Evolutionary conservation across 257 asterid genomes (phyloP), one percentile per base, ranked within the genome.

Genomic region (Penstemon eatonii): DNA sequence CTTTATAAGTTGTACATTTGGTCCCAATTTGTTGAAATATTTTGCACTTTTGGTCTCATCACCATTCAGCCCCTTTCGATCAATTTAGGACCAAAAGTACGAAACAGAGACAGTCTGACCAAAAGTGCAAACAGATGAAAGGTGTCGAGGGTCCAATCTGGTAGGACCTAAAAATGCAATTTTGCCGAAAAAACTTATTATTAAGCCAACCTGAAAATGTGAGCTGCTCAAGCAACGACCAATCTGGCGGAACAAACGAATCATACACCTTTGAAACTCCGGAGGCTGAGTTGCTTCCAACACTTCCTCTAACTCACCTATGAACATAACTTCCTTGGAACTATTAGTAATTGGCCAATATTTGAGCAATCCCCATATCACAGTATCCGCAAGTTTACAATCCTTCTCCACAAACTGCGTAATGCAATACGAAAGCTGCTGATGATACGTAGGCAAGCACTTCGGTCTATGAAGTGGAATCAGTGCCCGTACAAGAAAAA

Each of bases 401-500:
- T 84, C 89, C 69, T 84, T 84, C 72, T 84, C 89, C 62, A 84
- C 89, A 45, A 84, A 84, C 33, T 84, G 89, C 0, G 89, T 74
- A 47, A 84, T 74, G 79, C 89, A 84, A 70, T 81, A 84, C 56
- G 86, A 81, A 3, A 84, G 74, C 83, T 84, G 86, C 76, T 84
- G 89, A 71, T 84, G 89, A 78, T 84, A 84, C 63, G 58, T 64
- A 9, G 81, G 75, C 3, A 81, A 69, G 68, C 89, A 85, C 76
- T 88, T 88, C 6, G 95, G 92, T 59, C 84, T 88, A 73, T 90
- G 95, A 67, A 85, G 91, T 7, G 96, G 96, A 71, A 90, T 87
- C 42, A 90, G 86, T 19, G 79, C 88, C 10, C 93, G 83, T 10
- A 84, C 87, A 5, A 85, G 95, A 73, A 87, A 90, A 56, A 87